A percentile compares a stretch with the other conserved stretches of the same genome.
Conservation (phyloP, 192 early-diverging fungal species). For the Coemansia furcata region DNA sequence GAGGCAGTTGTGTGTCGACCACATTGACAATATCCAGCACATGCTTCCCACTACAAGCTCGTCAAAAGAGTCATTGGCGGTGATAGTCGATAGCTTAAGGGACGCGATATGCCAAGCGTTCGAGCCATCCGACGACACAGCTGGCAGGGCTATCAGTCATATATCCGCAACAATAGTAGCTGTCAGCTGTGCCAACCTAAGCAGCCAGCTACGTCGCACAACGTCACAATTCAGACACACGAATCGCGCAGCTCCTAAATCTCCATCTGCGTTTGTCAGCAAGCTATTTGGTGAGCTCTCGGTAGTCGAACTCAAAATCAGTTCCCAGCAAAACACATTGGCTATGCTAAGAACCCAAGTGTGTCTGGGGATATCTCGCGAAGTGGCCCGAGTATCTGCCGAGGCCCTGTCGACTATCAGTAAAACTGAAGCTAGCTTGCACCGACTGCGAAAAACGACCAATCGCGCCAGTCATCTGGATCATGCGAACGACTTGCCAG, state of each 20-base stretch:
- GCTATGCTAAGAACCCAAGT: conserved; percentile 11
- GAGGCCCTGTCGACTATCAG: conserved; percentile 45
- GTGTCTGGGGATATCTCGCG: conserved; percentile 21
- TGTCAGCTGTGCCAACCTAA: conserved; percentile 18
- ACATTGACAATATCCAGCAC: background rate
- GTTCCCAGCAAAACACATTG: background rate
- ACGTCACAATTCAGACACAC: conserved; percentile 47
- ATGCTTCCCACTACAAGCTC: background rate
- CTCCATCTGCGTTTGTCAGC: conserved; percentile 24
- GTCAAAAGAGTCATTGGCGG: background rate
- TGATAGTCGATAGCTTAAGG: background rate
- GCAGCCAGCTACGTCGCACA: conserved; percentile 42
- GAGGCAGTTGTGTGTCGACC: background rate
- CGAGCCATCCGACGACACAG: conserved; percentile 4
- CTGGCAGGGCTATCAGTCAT: background rate
- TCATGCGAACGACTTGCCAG: conserved; percentile 10
- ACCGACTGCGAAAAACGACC: conserved; percentile 27
- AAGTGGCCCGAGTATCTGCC: conserved; percentile 14
- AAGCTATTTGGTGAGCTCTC: conserved; percentile 20
- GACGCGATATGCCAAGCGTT: conserved; percentile 10
- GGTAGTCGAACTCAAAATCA: conserved; percentile 11
- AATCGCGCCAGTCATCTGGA: conserved; percentile 3
- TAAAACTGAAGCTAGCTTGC: conserved; percentile 47
- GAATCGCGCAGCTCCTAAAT: conserved; percentile 26
- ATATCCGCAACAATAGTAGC: conserved; percentile 14